Percentiles rank a stretch among this genome's conserved stretches.
Evolutionary conservation across 179 eudicot genomes (phyloP).

Genomic region (Camellia oleifera): DNA sequence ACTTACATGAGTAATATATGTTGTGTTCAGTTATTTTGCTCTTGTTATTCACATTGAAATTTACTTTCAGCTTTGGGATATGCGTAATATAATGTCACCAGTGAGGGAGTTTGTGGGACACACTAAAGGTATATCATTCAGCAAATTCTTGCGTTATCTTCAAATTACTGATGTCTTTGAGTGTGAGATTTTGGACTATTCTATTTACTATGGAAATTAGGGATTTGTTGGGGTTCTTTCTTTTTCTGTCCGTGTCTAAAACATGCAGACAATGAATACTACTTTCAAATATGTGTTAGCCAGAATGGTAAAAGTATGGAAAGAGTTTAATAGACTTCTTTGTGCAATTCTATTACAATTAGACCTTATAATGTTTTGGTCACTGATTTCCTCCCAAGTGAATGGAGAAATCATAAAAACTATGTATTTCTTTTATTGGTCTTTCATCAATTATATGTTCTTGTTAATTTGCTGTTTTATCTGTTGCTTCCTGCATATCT

Average conservation of each 20-base stretch:
- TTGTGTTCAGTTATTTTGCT: not conserved
- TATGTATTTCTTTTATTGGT: not conserved
- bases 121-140: constrained; percentile 61
- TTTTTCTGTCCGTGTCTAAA: not conserved
- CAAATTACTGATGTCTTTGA: not conserved
- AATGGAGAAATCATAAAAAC: not conserved
- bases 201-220: not conserved
- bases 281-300: not conserved
- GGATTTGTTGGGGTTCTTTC: not conserved
- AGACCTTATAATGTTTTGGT: not conserved
- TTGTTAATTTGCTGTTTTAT: not conserved
- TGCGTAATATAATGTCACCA: constrained; percentile 83
- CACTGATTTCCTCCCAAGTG: not conserved
- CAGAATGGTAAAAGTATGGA: not conserved
- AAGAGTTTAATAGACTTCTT: not conserved
- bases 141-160: not conserved
- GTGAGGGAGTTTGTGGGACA: constrained; percentile 85
- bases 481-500: constrained; percentile 12
- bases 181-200: not conserved
- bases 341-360: not conserved
- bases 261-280: not conserved
- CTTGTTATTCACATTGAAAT: not conserved
- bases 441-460: not conserved
- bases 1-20: not conserved
- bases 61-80: constrained; percentile 84